Percentiles rank a stretch among this genome's conserved stretches.
These are phyloP conservation scores for Nicotiana attenuata DNA, from an alignment of 257 asterid genomes.

Conservation along the genomic window DNA sequence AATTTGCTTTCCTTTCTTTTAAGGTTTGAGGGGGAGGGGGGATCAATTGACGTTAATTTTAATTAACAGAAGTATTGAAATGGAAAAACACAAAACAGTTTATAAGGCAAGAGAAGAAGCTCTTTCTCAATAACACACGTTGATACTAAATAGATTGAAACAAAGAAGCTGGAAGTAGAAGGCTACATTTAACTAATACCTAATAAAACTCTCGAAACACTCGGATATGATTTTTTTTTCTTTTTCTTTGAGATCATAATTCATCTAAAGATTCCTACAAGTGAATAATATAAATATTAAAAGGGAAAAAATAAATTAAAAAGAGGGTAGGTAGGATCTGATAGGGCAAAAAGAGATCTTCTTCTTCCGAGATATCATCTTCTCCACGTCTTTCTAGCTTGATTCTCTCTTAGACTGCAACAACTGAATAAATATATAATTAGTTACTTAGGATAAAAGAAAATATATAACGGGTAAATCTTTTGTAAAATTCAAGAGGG, in stretches of 20 bases:
- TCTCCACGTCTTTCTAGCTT: constrained; percentile 19
- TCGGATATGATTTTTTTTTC: constrained; percentile 23
- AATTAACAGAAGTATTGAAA: background rate
- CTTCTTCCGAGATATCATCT: constrained; percentile 6
- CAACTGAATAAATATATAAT: constrained; percentile 24
- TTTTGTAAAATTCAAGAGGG: background rate
- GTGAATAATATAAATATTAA: constrained; percentile 26
- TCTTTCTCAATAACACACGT: constrained; percentile 29
- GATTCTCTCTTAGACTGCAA: constrained; percentile 42
- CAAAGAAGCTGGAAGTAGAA: constrained; percentile 31
- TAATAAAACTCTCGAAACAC: constrained; percentile 26
- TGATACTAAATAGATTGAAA: constrained; percentile 21
- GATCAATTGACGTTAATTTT: background rate
- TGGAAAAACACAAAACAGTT: background rate
- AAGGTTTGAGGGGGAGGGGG: background rate
- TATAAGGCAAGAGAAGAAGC: background rate
- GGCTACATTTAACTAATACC: constrained; percentile 19
- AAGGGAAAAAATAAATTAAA: background rate
- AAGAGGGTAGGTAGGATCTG: constrained; percentile 25
- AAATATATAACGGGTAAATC: background rate
- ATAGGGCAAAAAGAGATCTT: constrained; percentile 25
- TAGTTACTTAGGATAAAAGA: background rate
- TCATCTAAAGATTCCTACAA: constrained; percentile 17
- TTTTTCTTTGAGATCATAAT: constrained; percentile 23
- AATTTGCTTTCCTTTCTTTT: background rate